A percentile compares a stretch with the other conserved stretches of the same genome.
phyloP scores from a whole-genome alignment of 2,329 filamentous ascomycete genomes.

The Endothia cerciana region DNA sequence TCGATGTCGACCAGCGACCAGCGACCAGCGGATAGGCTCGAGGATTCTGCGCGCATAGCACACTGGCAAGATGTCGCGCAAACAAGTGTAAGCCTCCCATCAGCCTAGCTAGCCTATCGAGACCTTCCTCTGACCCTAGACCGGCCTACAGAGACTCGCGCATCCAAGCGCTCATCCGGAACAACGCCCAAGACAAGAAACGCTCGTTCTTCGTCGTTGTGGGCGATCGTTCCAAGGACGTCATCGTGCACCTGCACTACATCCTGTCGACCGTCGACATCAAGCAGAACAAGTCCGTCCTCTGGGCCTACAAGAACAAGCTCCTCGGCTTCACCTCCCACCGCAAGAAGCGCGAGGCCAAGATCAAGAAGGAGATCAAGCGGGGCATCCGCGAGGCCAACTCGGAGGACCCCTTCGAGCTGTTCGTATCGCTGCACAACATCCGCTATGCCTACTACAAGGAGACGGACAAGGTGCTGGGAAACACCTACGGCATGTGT shows the following conservation, averaged over 20 bases:
- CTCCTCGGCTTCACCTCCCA: slow-evolving; percentile 92
- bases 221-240: slow-evolving; percentile 91
- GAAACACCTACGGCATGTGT: slow-evolving; percentile 98
- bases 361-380: slow-evolving; percentile 98
- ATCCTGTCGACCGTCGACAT: slow-evolving; percentile 90
- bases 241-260: slow-evolving; percentile 90
- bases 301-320: slow-evolving; percentile 99
- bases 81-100: slow-evolving; percentile 52
- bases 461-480: slow-evolving; percentile 97
- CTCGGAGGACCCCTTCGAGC: slow-evolving; percentile 91
- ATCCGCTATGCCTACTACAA: slow-evolving; percentile 99
- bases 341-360: slow-evolving; percentile 95
- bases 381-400: slow-evolving; percentile 91
- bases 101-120: neutral
- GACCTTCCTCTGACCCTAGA: slow-evolving; percentile 15
- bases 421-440: slow-evolving; percentile 94
- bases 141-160: slow-evolving; percentile 71
- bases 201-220: slow-evolving; percentile 97
- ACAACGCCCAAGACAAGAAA: slow-evolving; percentile 94
- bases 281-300: slow-evolving; percentile 92
- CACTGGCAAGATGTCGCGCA: slow-evolving; percentile 59
- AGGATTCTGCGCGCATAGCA: slow-evolving; percentile 19
- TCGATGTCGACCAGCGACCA: slow-evolving; percentile 9
- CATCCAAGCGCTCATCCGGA: slow-evolving; percentile 87
- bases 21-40: slow-evolving; percentile 15